Evolutionary conservation across 441 rosid species (phyloP).

Genomic region (Populus hybrid): DNA sequence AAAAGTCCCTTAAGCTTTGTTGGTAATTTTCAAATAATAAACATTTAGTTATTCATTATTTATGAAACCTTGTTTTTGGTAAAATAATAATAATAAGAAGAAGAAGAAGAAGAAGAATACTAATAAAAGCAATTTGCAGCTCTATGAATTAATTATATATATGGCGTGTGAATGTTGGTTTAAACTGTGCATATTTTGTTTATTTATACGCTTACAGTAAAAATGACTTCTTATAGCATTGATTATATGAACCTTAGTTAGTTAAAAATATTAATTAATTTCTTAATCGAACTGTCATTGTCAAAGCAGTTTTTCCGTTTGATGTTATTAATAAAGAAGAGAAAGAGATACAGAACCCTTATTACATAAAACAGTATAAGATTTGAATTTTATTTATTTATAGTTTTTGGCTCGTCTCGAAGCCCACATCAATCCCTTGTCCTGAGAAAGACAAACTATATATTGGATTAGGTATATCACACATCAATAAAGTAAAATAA

Average conservation of each 20-base stretch:
- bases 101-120: too few species aligned
- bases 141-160: background rate
- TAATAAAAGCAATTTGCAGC: background rate
- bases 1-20: too few species aligned
- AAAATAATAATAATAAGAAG: too few species aligned
- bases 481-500: slow-evolving; percentile 18
- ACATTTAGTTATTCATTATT: too few species aligned
- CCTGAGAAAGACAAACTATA: slow-evolving; percentile 1
- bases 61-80: too few species aligned
- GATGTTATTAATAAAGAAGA: background rate
- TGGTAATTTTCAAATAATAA: too few species aligned
- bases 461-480: slow-evolving; percentile 39
- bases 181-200: background rate
- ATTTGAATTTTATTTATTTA: slow-evolving; percentile 6
- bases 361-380: background rate
- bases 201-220: background rate
- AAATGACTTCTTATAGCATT: background rate
- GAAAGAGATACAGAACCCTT: background rate
- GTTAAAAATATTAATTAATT: background rate
- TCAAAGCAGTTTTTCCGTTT: slow-evolving; percentile 14
- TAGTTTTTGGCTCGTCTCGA: background rate
- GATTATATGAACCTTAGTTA: background rate
- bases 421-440: slow-evolving; percentile 15
- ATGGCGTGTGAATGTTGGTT: background rate
- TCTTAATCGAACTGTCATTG: slow-evolving; percentile 13